Base-by-base conservation (phyloP, 2,329 filamentous ascomycete genomes). In the Epichloe aotearoae region DNA sequence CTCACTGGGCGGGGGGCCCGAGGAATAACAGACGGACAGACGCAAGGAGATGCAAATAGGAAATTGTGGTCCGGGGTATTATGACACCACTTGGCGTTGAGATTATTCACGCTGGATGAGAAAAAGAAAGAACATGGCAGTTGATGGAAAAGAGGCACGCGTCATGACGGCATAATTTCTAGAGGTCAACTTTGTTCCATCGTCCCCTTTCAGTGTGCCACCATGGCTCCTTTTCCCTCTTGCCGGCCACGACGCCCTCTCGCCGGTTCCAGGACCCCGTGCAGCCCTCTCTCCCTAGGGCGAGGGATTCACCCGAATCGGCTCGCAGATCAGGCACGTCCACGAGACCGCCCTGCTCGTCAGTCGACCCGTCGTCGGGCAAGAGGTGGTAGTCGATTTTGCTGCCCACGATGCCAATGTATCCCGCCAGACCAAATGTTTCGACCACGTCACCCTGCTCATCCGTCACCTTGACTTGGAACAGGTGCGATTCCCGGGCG, bases 351-450 rank as follows among this genome's bases (percentile, higher is more conserved):
- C 79, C 76, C 46, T 75, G 71, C 33, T 77, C 75, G 53, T 82
- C 78, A 2, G 69, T 69, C 1, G 71, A 76, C 0, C 79, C 79
- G 0, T 62, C 57, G 49, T 86, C 82, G 0, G 84, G 73, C 15
- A 68, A 62, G 11, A 89, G 66, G 40, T 71, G 67, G 59, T 88
- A 89, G 17, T 65, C 60, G 49, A 89, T 80, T 33, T 62, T 65
- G 45, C 79, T 83, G 33, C 70, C 73, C 3, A 81, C 60, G 1
- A 72, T 71, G 15, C 85, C 85, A 6, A 88, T 63, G 60, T 78
- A 88, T 0, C 75, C 77, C 1, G 73, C 80, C 17, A 87, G 65
- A 4, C 71, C 72, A 47, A 76, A 77, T 2, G 72, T 70, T 33
- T 82, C 74, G 1, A 72, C 62, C 1, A 79, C 57, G 1, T 65